These are phyloP conservation scores for Plasmodium gaboni DNA, from an alignment of 169 alveolate genomes.

Conservation along the genomic window DNA sequence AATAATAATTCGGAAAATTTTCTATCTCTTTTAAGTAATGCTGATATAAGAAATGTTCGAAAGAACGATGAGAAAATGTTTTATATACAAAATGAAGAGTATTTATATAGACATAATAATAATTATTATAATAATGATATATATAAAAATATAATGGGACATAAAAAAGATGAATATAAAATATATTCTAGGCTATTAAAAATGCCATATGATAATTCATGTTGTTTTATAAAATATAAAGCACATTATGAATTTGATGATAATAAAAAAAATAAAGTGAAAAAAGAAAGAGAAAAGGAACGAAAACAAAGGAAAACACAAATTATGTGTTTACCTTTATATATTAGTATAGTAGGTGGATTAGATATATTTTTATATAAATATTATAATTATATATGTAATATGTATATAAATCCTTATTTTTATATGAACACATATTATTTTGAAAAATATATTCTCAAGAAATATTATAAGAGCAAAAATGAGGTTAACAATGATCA, in stretches of 20 bases:
- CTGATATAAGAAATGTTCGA: constrained; percentile 17
- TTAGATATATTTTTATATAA: constrained; percentile 49
- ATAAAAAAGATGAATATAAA: no score
- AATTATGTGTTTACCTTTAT: constrained; percentile 43
- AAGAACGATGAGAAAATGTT: not conserved
- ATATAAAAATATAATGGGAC: not conserved
- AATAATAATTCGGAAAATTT: not conserved
- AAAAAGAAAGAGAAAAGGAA: constrained; percentile 15
- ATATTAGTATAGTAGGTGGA: constrained; percentile 60
- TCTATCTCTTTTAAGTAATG: constrained; percentile 18
- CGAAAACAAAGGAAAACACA: not conserved
- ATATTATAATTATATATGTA: constrained; percentile 52
- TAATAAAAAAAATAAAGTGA: constrained; percentile 6
- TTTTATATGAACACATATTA: constrained; percentile 60
- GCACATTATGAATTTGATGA: constrained; percentile 31
- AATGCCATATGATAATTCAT: constrained; percentile 8
- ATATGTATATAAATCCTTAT: constrained; percentile 52
- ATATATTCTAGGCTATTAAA: no score
- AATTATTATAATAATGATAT: constrained; percentile 11
- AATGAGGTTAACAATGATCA: not conserved
- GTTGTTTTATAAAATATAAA: constrained; percentile 55
- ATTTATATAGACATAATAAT: not conserved
- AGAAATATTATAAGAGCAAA: not conserved
- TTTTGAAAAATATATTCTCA: constrained; percentile 44
- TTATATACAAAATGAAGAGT: not conserved